A percentile compares a stretch with the other conserved stretches of the same genome.
Evolutionary conservation across 169 alveolate species (phyloP).

Genomic region (Theileria sp.): DNA sequence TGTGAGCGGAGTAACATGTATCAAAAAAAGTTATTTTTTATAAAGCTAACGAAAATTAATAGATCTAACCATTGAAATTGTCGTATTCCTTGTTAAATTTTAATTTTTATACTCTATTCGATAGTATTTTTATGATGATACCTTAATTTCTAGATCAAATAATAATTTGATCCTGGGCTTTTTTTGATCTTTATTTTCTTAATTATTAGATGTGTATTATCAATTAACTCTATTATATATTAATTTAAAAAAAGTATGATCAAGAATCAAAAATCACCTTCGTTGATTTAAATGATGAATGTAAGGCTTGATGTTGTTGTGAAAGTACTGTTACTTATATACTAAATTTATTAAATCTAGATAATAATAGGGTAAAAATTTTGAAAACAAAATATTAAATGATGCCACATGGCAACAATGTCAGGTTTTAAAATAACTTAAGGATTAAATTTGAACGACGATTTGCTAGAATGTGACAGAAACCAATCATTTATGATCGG

Average conservation of each 20-base stretch:
- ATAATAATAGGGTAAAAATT: not conserved
- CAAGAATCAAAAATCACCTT: not conserved
- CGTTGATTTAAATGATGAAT: not conserved
- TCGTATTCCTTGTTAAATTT: not conserved
- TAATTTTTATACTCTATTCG: not conserved
- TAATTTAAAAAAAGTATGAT: too few relatives aligned
- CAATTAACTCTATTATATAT: not conserved
- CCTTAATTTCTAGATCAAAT: not conserved
- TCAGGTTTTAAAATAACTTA: not conserved
- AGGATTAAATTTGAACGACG: not conserved
- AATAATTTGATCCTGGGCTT: not conserved
- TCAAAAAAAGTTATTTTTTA: not conserved
- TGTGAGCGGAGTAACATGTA: not conserved
- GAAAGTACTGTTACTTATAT: not conserved
- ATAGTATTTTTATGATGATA: not conserved
- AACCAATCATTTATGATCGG: constrained; percentile 21
- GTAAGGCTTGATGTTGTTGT: not conserved
- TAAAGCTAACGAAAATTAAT: not conserved
- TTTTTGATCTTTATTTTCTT: not conserved
- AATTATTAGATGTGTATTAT: too few relatives aligned
- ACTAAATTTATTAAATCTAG: not conserved
- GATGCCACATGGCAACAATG: constrained; percentile 17
- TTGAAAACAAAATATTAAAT: not conserved
- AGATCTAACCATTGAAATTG: not conserved
- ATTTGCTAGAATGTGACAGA: constrained; percentile 10